Base-by-base conservation (phyloP, 768 basidiomycete genomes). In the Tricholoma terreum region DNA sequence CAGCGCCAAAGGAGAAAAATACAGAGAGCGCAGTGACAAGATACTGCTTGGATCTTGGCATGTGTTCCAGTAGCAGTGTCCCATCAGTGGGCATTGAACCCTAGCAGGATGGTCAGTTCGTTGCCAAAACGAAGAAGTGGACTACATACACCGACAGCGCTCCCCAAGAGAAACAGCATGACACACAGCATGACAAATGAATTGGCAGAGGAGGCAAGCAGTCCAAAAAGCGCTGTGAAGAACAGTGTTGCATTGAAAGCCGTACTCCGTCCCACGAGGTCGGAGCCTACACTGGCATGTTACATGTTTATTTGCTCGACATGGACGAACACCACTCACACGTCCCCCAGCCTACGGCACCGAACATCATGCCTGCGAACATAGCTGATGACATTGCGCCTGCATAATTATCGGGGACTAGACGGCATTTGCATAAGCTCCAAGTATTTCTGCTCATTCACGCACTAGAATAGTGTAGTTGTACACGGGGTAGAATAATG, bases 301-400 rank as follows among this genome's bases (percentile, higher is more conserved):
- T 34, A 46, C 54, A 46, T 17, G 43, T 51, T 17, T 38, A 17
- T 36, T 38, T 40, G 35, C 43, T 27, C n/a, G 22, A 12, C 17
- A 19, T 17, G 14, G n/a, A 33, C 21, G 36, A 3, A 24, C 9
- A 40, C 38, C 9, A 74, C 84, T 52, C 63, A 88, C 91, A 94
- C 21, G 90, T 87, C 56, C 95, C 95, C 94, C 95, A 94, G 4
- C 89, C 90, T 8, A 94, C 73, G 1, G 92, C 90, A 1, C 95
- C 92, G 51, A 97, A 68, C 94, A 98, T 97, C 96, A 98, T 98
- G n/a, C 96, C 92, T 10, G 82, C 85, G 67, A 94, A 94, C 83
- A 92, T 94, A 3, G 89, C 86, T 3, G 93, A 91, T 0, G 94
- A 95, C 12, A 98, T 73, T 1, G 80, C 69, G 21, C 94, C 96